Percentiles rank a stretch among this genome's conserved stretches.
Conservation (phyloP, 2,329 filamentous ascomycete genomes). For the Xylaria sp. region DNA sequence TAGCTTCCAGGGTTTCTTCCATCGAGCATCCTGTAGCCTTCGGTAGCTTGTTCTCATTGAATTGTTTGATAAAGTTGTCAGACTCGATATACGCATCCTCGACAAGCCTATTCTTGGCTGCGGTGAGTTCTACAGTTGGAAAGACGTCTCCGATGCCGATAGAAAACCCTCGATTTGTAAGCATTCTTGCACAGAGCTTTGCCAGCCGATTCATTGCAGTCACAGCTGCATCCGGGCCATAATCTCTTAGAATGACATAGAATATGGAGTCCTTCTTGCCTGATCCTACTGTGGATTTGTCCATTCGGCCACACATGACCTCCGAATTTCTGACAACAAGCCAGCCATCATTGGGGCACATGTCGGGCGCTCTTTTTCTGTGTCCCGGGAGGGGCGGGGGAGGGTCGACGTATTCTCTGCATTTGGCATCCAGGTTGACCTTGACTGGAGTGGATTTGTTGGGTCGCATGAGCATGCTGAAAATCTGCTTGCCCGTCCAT, state of each 20-base stretch:
- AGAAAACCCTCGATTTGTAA: slow-evolving; percentile 93
- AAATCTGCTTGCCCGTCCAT: slow-evolving; percentile 98
- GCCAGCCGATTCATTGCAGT: slow-evolving; percentile 93
- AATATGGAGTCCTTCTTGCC: slow-evolving; percentile 99
- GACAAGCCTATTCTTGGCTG: slow-evolving; percentile 80
- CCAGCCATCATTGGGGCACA: slow-evolving; percentile 89
- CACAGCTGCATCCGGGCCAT: slow-evolving; percentile 87
- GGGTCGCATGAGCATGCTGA: slow-evolving; percentile 89
- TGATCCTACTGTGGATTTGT: slow-evolving; percentile 95
- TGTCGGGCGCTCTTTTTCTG: slow-evolving; percentile 65
- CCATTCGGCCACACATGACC: slow-evolving; percentile 97
- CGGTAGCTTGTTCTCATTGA: slow-evolving; percentile 81
- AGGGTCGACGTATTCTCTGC: slow-evolving; percentile 72
- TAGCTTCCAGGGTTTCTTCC: slow-evolving; percentile 90
- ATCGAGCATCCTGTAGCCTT: slow-evolving; percentile 91
- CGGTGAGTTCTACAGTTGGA: slow-evolving; percentile 75
- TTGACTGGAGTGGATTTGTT: slow-evolving; percentile 84
- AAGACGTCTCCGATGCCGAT: slow-evolving; percentile 97
- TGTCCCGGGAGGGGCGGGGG: slow-evolving; percentile 64
- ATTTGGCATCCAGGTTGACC: slow-evolving; percentile 93
- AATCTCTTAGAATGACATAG: slow-evolving; percentile 95
- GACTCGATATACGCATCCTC: slow-evolving; percentile 81
- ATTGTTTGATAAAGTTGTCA: slow-evolving; percentile 83
- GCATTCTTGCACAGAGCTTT: slow-evolving; percentile 86
- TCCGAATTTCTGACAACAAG: slow-evolving; percentile 95